Base-by-base conservation (phyloP, 495 filamentous ascomycete species). In the Paragyromitra xinjiangensis region DNA sequence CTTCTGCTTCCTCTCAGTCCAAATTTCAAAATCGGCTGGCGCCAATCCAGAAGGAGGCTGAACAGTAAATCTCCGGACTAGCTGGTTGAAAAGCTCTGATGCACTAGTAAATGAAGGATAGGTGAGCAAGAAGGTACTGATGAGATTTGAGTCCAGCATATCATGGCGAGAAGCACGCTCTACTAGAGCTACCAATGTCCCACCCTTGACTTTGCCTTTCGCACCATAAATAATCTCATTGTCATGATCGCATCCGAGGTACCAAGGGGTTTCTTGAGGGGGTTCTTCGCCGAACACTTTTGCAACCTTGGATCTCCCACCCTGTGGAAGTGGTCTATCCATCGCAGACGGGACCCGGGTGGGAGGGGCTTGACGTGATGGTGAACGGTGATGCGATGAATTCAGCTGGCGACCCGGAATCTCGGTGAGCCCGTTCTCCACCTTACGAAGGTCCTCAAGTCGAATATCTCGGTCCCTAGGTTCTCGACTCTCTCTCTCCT, bases 161-260 rank as follows among this genome's bases (percentile, higher is more conserved):
- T 99, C 95, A 81, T 99, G 95, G 50, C 95, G 89, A 16, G 95
- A 98, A 64, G 98, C 86, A 81, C 97, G 95, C 83, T 98, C 95
- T n/a, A 98, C 96, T 79, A 99, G 84, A 8, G 92, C 96, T 45
- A 92, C 87, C 48, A 99, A 84, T 19, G 95, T 95, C 64, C 95
- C 95, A 71, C 95, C 95, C 83, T 93, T 94, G 65, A 98, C 86
- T 48, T 89, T 87, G 64, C 84, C 82, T 84, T 98, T 98, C 44
- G 86, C 86, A 81, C 98, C 95, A 84, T 94, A 97, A 12, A 92
- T 90, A 1, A 98, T 89, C 78, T 99, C 95, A 50, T 91, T 89
- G 82, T 98, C 94, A 74, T 95, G 89, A 80, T 97, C 96, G 74
- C 97, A 91, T 77, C 88, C 90, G 76, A 99, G 85, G 84, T 91